Evolutionary conservation across 1,284 basidiomycete species (phyloP), one percentile per base, ranked within the genome.

Genomic region (Coniophora puteana): DNA sequence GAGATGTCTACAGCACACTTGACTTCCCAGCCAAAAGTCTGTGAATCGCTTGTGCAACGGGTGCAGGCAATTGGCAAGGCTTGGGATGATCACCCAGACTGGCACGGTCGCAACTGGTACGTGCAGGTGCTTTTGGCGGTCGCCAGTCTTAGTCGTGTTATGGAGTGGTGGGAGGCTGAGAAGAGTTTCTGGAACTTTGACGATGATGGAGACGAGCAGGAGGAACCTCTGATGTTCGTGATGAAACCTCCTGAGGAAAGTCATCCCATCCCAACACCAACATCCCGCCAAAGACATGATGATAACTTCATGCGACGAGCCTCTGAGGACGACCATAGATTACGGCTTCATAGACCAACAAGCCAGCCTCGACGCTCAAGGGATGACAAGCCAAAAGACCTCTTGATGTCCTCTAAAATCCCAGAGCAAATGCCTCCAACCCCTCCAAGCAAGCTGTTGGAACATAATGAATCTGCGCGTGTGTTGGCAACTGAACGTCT

Each of bases 111-210:
- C 41, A 92, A 89, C 44, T 99, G 96, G 96, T 99, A 98, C 64
- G 94, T 98, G 44, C 93, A 95, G 61, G 84, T 96, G 18, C 74
- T 97, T 7, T 83, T 99, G 40, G 94, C 96, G n/a, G 87, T 99
- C 36, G 96, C 96, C 30, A 91, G 89, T 52, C 81, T 99, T 45
- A 91, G 87, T 61, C 88, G 96, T 43, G 95, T 99, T 21, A 84
- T 98, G 45, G 96, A 99, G 58, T 99, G 96, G 96, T 99, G 95
- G 95, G 93, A 97, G 62, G 95, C 95, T n/a, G 96, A 99, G 69
- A 95, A 95, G 58, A 92, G 94, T 49, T 99, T 99, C 65, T 99
- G 96, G 96, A 97, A 97, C 57, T 98, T 98, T 58, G 89, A 94
- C 58, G 93, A 95, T 46, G 89, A 94, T 46, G 89, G 93, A 40